Evolutionary conservation across 2,329 filamentous ascomycete genomes (phyloP).

Genomic region (Hymenoscyphus scutula): DNA sequence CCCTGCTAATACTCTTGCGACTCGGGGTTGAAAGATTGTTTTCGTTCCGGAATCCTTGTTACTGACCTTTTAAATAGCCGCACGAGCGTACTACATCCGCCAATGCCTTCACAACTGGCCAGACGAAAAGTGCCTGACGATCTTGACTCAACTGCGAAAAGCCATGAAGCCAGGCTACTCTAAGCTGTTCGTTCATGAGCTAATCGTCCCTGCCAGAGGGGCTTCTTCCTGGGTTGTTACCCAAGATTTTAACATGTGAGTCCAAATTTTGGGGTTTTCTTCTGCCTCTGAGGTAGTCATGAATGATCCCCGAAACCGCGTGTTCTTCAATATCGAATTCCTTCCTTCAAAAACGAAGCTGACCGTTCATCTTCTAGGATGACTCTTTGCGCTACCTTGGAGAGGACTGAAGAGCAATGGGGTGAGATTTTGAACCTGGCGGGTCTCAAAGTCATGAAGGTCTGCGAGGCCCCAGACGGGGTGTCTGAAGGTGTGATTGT

Average conservation of each 20-base stretch:
- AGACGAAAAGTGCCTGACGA: slow-evolving; percentile 28
- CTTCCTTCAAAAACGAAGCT: neutral
- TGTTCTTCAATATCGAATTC: too few relatives aligned
- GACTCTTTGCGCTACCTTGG: neutral
- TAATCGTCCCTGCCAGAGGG: slow-evolving; percentile 4
- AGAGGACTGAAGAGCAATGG: slow-evolving; percentile 8
- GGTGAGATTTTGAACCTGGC: neutral
- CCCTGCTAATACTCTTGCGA: neutral
- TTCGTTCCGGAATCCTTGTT: neutral
- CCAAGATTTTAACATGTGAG: slow-evolving; percentile 11
- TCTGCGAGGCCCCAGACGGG: neutral
- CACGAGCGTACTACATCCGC: slow-evolving; percentile 37
- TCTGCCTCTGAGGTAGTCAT: too few relatives aligned
- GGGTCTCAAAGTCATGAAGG: slow-evolving; percentile 2
- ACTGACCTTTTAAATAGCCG: neutral
- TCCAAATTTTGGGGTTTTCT: too few relatives aligned
- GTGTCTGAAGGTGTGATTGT: slow-evolving; percentile 5
- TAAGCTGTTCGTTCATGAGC: slow-evolving; percentile 8
- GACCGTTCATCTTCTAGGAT: slow-evolving; percentile 13
- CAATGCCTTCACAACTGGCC: slow-evolving; percentile 35
- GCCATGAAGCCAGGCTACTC: slow-evolving; percentile 26
- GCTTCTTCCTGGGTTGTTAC: neutral
- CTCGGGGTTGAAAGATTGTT: neutral
- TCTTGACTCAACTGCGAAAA: slow-evolving; percentile 26
- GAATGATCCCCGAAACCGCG: too few relatives aligned